Evolutionary conservation across 192 early-diverging fungal species (phyloP).

Genomic region (Cladochytrium replicatum): DNA sequence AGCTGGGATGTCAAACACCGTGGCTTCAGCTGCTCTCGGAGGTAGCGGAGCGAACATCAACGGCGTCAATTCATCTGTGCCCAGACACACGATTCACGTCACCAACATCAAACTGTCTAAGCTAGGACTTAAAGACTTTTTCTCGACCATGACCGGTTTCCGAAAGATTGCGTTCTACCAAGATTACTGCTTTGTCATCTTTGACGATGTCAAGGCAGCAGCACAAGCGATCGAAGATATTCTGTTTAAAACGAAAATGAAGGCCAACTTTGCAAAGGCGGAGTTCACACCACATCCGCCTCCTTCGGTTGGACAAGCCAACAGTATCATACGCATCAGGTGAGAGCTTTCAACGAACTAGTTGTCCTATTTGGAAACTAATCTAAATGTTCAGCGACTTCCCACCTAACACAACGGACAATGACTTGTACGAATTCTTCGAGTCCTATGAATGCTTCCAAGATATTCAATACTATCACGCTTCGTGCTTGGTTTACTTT

Average conservation of each 20-base stretch:
- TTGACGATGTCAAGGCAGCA: slow-evolving; percentile 24
- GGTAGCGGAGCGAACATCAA: too few species aligned
- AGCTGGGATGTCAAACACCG: too few species aligned
- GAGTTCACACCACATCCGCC: slow-evolving; percentile 33
- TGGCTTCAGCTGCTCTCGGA: too few species aligned
- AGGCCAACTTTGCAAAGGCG: slow-evolving; percentile 36
- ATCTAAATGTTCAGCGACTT: too few species aligned
- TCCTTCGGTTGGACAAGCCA: slow-evolving; percentile 27
- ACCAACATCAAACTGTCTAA: slow-evolving; percentile 30
- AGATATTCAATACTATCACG: slow-evolving; percentile 32
- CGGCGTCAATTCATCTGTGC: slow-evolving; percentile 9
- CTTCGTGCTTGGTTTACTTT: slow-evolving; percentile 19
- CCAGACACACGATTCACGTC: slow-evolving; percentile 38
- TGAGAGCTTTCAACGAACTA: too few species aligned
- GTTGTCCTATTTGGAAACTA: too few species aligned
- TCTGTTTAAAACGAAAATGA: slow-evolving; percentile 38
- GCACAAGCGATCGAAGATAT: slow-evolving; percentile 37
- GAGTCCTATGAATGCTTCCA: slow-evolving; percentile 24
- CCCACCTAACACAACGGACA: slow-evolving; percentile 27
- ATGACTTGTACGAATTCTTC: slow-evolving; percentile 26
- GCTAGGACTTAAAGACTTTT: slow-evolving; percentile 21
- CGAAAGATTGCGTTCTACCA: slow-evolving; percentile 35
- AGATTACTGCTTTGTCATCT: slow-evolving; percentile 42
- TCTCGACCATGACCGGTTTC: slow-evolving; percentile 29
- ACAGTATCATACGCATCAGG: slow-evolving; percentile 30